Percentiles rank a stretch among this genome's conserved stretches.
These are phyloP conservation scores for Beta lomatogona DNA, from an alignment of 179 eudicot species.

Conservation along the genomic window DNA sequence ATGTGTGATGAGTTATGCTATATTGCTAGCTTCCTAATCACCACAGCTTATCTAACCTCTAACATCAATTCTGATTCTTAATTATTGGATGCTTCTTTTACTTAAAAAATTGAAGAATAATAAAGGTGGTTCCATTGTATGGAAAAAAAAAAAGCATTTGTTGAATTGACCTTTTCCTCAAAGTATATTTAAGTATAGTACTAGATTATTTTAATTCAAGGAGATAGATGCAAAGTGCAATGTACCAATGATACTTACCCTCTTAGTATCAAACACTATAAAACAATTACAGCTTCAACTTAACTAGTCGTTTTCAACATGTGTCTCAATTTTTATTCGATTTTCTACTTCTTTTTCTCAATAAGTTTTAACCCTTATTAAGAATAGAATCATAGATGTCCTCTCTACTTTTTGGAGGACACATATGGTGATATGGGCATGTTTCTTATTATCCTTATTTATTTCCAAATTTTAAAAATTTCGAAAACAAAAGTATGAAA, in stretches of 20 bases:
- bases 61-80: conserved; percentile 1
- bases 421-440: no score
- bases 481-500: no score
- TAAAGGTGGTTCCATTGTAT: neutral
- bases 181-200: neutral
- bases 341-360: no score
- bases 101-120: neutral
- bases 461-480: no score
- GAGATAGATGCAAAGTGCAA: neutral
- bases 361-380: no score
- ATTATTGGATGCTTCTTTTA: conserved; percentile 19
- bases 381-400: no score
- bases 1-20: conserved; percentile 16
- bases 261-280: neutral
- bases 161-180: conserved; percentile 30
- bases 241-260: neutral
- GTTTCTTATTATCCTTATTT: no score
- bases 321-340: neutral
- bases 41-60: conserved; percentile 21
- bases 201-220: neutral
- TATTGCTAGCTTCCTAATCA: conserved; percentile 27
- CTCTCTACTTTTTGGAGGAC: no score
- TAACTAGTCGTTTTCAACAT: neutral
- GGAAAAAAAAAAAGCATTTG: neutral
- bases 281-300: neutral